Evolutionary conservation across 805 yeast genomes (phyloP).

Genomic region (Lipomyces sp.): DNA sequence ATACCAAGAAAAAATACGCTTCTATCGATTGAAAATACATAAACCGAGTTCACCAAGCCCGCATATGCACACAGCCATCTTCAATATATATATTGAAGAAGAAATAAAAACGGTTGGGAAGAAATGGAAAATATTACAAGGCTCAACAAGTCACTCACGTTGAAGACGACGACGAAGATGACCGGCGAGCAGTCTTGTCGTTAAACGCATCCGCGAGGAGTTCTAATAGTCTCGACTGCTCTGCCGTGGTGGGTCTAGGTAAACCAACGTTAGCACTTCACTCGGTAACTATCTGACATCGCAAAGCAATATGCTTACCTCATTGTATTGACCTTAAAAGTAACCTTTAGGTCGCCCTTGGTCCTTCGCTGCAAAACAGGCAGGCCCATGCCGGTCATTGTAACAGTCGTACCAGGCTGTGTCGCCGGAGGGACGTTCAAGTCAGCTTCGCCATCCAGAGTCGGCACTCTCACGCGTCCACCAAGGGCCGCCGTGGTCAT

Average conservation of each 20-base stretch:
- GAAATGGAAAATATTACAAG: too few relatives aligned
- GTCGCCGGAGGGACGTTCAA: constrained; percentile 82
- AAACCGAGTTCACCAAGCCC: too few relatives aligned
- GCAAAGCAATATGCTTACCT: constrained; percentile 27
- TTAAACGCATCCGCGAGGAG: constrained; percentile 89
- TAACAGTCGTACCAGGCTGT: constrained; percentile 66
- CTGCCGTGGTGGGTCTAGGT: constrained; percentile 68
- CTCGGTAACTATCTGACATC: background rate
- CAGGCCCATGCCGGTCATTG: constrained; percentile 83
- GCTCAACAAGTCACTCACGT: background rate
- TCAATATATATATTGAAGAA: too few relatives aligned
- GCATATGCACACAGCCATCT: too few relatives aligned
- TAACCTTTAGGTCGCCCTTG: constrained; percentile 75
- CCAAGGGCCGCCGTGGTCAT: constrained; percentile 97
- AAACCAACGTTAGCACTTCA: background rate
- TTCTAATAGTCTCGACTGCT: constrained; percentile 85
- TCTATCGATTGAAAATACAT: too few relatives aligned
- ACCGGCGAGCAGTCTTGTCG: constrained; percentile 60
- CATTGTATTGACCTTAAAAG: constrained; percentile 64
- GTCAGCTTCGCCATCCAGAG: constrained; percentile 77
- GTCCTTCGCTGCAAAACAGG: constrained; percentile 54
- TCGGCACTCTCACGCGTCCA: constrained; percentile 86
- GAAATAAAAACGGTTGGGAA: too few relatives aligned
- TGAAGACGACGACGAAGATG: background rate
- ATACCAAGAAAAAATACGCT: too few relatives aligned